A percentile compares a stretch with the other conserved stretches of the same genome.
Evolutionary conservation across 1,139 yeast genomes (phyloP).

Genomic region (Geotrichum candidum): DNA sequence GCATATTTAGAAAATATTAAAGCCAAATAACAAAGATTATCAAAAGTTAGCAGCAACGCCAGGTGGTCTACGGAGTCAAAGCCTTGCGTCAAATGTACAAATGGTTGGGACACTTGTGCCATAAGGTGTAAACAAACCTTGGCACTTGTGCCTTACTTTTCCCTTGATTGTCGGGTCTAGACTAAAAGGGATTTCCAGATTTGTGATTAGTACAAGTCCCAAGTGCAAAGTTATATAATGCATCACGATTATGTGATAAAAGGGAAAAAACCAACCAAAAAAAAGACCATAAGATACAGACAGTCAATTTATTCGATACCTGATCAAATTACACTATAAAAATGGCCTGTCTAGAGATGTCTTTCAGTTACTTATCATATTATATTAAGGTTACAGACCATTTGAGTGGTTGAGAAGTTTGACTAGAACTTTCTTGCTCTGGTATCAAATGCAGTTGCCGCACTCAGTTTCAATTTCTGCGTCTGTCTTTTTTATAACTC

Average conservation of each 20-base stretch:
- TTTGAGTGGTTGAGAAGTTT: constrained; percentile 10
- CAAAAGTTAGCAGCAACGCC: background rate
- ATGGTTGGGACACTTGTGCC: background rate
- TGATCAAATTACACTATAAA: too few relatives aligned
- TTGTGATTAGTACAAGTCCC: too few relatives aligned
- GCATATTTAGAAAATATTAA: background rate
- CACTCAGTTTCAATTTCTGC: constrained; percentile 36
- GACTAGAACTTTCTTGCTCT: constrained; percentile 3
- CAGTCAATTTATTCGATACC: too few relatives aligned
- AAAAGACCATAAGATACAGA: too few relatives aligned
- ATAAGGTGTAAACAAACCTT: background rate
- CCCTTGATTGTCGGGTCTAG: background rate
- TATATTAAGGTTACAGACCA: background rate
- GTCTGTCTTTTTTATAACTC: constrained; percentile 23
- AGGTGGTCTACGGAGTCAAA: background rate
- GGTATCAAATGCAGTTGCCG: constrained; percentile 30
- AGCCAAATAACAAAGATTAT: background rate
- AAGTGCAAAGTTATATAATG: too few relatives aligned
- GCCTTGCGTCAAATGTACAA: background rate
- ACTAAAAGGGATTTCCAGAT: background rate
- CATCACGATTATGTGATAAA: too few relatives aligned
- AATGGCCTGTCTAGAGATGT: too few relatives aligned
- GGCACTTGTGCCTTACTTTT: background rate
- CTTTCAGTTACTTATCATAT: too few relatives aligned
- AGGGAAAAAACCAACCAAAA: too few relatives aligned